phyloP scores from a whole-genome alignment of 2,329 filamentous ascomycete species.

The Trichophyton mentagrophytes region DNA sequence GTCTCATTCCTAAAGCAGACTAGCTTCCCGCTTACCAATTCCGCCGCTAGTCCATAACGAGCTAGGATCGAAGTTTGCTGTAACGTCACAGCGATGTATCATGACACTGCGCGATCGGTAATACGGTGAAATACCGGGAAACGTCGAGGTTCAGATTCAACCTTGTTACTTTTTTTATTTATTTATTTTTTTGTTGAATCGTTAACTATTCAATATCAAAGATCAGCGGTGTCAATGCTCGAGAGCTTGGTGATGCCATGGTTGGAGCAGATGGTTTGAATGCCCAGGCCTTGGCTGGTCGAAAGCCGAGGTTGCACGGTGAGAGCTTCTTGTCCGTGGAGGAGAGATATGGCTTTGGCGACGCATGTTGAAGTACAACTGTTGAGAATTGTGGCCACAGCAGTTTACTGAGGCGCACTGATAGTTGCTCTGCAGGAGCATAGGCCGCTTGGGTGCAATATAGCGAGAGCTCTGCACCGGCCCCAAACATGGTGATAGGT shows the following conservation, averaged over 20 bases:
- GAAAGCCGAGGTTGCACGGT: background rate
- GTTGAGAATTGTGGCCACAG: background rate
- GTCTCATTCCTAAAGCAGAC: background rate
- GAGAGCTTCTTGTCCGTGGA: background rate
- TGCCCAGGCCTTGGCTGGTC: background rate
- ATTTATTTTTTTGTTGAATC: no score
- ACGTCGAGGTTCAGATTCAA: no score
- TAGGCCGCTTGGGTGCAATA: background rate
- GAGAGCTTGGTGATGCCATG: background rate
- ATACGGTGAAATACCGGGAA: conserved; percentile 1
- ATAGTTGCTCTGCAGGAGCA: background rate
- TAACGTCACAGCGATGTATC: background rate
- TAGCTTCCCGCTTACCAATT: background rate
- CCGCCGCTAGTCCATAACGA: background rate
- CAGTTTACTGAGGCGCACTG: background rate
- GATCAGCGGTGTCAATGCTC: background rate
- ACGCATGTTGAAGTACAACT: background rate
- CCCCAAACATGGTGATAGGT: no score
- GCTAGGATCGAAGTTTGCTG: background rate
- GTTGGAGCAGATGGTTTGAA: background rate
- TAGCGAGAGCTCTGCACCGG: background rate
- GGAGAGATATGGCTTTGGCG: background rate
- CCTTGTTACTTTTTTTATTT: no score
- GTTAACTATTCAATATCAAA: background rate
- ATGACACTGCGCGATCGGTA: background rate